phyloP scores from a whole-genome alignment of 331 rosid genomes.

The Pyracantha coccinea region DNA sequence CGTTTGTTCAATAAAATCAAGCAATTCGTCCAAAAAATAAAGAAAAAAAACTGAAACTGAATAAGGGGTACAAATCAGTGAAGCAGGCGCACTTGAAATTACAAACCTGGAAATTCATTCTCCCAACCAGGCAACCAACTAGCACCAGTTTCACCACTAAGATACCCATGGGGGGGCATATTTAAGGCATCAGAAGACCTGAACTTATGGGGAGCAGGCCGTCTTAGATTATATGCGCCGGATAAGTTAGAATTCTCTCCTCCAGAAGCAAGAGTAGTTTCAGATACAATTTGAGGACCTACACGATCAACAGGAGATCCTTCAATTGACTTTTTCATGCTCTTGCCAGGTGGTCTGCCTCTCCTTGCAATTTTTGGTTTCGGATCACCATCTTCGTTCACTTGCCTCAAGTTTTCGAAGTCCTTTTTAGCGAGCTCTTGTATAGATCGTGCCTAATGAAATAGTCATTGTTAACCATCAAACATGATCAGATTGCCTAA shows the following conservation, averaged over 20 bases:
- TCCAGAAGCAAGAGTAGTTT: constrained; percentile 55
- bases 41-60: neutral
- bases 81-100: neutral
- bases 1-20: neutral
- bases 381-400: constrained; percentile 60
- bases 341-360: constrained; percentile 93
- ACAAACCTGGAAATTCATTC: constrained; percentile 81
- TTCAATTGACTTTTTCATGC: constrained; percentile 35
- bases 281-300: constrained; percentile 49
- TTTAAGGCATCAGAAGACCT: constrained; percentile 37
- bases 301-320: constrained; percentile 35
- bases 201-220: constrained; percentile 25
- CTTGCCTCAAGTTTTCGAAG: constrained; percentile 84
- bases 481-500: neutral
- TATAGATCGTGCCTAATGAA: constrained; percentile 66
- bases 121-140: constrained; percentile 71
- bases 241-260: constrained; percentile 48
- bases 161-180: constrained; percentile 30
- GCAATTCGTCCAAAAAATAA: no score
- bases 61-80: neutral
- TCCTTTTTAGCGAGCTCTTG: constrained; percentile 84
- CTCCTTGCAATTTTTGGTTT: constrained; percentile 59
- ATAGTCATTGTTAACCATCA: neutral
- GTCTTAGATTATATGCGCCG: constrained; percentile 67
- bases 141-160: constrained; percentile 42